Percentiles rank a stretch among this genome's conserved stretches.
phyloP scores from a whole-genome alignment of 805 yeast species.

The Jamesozyma rosinii region DNA sequence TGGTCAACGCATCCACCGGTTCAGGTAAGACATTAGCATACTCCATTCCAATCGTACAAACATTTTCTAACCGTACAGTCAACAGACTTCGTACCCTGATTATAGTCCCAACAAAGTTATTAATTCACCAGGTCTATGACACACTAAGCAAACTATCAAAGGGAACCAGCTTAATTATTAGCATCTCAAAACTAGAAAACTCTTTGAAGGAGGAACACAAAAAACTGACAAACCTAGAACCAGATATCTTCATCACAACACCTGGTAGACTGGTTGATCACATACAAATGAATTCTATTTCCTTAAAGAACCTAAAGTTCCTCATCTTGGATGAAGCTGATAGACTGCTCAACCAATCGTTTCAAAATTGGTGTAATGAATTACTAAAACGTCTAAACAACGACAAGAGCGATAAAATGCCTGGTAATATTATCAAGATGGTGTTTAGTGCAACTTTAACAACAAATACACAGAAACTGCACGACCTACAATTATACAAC shows the following conservation, averaged over 20 bases:
- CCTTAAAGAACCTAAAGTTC: slow-evolving; percentile 46
- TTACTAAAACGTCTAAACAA: slow-evolving; percentile 36
- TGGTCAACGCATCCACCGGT: slow-evolving; percentile 92
- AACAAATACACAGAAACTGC: slow-evolving; percentile 80
- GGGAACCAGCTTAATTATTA: slow-evolving; percentile 50
- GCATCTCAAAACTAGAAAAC: slow-evolving; percentile 52
- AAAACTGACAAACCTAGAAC: slow-evolving; percentile 39
- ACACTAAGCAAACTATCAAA: slow-evolving; percentile 51
- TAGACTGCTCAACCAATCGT: slow-evolving; percentile 72
- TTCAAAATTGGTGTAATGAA: slow-evolving; percentile 80
- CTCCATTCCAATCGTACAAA: slow-evolving; percentile 70
- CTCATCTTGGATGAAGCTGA: slow-evolving; percentile 79
- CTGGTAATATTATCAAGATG: slow-evolving; percentile 47
- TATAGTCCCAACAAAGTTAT: slow-evolving; percentile 82
- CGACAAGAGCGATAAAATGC: slow-evolving; percentile 26
- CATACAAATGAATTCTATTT: slow-evolving; percentile 35
- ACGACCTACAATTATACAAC: slow-evolving; percentile 54
- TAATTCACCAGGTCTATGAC: slow-evolving; percentile 69
- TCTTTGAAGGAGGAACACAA: slow-evolving; percentile 53
- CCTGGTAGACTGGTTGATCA: slow-evolving; percentile 85
- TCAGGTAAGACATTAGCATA: slow-evolving; percentile 93
- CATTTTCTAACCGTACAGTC: slow-evolving; percentile 51
- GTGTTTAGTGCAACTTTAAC: slow-evolving; percentile 90
- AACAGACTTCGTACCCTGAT: slow-evolving; percentile 69
- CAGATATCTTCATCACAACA: slow-evolving; percentile 62